Base-by-base conservation (phyloP, 2,329 filamentous ascomycete genomes). In the Pseudogymnoascus sp. region DNA sequence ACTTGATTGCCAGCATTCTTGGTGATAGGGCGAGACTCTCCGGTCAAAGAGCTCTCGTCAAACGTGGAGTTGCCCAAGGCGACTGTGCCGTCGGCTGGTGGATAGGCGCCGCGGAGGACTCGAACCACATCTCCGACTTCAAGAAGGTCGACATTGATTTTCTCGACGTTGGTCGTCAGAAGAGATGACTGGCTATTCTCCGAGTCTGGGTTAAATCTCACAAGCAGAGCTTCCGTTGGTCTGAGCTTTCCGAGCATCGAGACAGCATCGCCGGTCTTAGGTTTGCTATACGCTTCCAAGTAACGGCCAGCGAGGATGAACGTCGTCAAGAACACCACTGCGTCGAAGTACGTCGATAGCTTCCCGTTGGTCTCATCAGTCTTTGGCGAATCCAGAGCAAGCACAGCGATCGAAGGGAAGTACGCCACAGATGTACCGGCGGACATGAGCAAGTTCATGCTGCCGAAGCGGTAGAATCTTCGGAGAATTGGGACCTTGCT, bases 401-500 rank as follows among this genome's bases (percentile, higher is more conserved):
- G 81, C 65, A 95, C 86, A 13, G 85, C 87, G 24, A 96, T 76
- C 0, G 91, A 96, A 0, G 90, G 87, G 64, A 95, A 78, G 72
- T 96, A 96, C 1, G 92, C 92, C 63, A 97, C 90, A 1, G 85
- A 88, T 0, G 92, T 96, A 5, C 92, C 92, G 1, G 96, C 80
- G 6, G 89, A 94, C 74, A 97, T 92, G 63, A 97, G 81, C 77
- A 95, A 88, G 71, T 96, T 96, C 92, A 97, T 97, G 76, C 92
- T 96, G 7, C 92, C 92, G 69, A 97, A 97, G n/a, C 89, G 86
- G 72, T 92, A 91, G 70, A 97, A 92, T 11, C 92, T 81, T 67
- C 87, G 83, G 13, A 89, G 68, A 3, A 95, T 72, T 0, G 90
- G 89, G 0, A 87, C 87, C 37, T 81, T 84, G 71, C 90, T 96